Evolutionary conservation across 495 filamentous ascomycete species (phyloP), one percentile per base, ranked within the genome.

Genomic region (Aspergillus diversus): DNA sequence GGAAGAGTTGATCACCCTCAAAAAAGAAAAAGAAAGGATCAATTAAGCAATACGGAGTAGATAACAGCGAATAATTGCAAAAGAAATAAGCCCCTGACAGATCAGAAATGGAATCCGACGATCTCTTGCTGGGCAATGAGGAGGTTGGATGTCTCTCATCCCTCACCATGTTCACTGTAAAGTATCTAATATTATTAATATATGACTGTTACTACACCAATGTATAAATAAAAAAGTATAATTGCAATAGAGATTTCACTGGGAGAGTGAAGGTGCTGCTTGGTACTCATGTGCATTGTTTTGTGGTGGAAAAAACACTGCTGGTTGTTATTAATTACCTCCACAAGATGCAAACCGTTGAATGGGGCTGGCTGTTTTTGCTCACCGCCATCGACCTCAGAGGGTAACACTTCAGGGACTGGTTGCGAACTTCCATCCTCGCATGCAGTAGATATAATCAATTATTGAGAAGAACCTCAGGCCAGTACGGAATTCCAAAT

Each of bases 51-150:
- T 31, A n/a, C 17, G 35, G 32, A 33, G 31, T 16, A 33, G 12
- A 21, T 32, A 59, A 50, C 1, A 49, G n/a, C 17, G 21, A 33
- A 46, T 50, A 53, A 50, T 15, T 16, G 13, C 16, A 43, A 33
- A 52, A 43, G n/a, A 21, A 33, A 47, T 47, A 16, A 32, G 39
- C 34, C 42, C 21, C 59, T 61, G 50, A 61, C 59, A 55, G 49
- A 61, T 61, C 59, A 61, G 9, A 52, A 50, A 13, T 35, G 9
- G 32, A 32, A 60, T 53, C 48, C 47, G 47, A 51, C 12, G 57
- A 16, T 49, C 49, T 51, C 48, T 17, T 35, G 15, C 21, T 27
- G 21, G 21, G 33, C 48, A 7, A 48, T 34, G 47, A 50, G 4
- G 47, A 27, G 7, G n/a, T 52, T 52, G 37, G 47, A 51, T 48